Conservation (phyloP, 169 alveolate species). For the Plasmodium vinckei region DNA sequence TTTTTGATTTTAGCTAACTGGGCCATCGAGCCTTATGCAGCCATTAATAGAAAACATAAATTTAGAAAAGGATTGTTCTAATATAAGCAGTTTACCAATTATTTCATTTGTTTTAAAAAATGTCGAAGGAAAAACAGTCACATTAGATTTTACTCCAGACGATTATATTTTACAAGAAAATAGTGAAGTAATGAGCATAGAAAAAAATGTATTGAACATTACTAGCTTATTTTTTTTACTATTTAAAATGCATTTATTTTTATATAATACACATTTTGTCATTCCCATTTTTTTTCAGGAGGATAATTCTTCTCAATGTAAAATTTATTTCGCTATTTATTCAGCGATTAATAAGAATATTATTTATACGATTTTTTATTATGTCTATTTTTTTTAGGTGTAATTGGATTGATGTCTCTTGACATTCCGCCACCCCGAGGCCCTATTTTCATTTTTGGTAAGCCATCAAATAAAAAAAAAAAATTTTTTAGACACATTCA, state of each 20-base stretch:
- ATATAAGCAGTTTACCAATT: slow-evolving; percentile 82
- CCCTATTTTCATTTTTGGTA: slow-evolving; percentile 88
- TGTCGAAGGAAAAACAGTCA: slow-evolving; percentile 79
- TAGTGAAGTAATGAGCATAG: slow-evolving; percentile 39
- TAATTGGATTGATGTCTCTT: slow-evolving; percentile 85
- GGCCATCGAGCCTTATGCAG: slow-evolving; percentile 86
- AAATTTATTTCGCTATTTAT: background rate
- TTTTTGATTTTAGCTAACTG: slow-evolving; percentile 82
- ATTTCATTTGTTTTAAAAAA: slow-evolving; percentile 84
- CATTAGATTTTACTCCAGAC: slow-evolving; percentile 80
- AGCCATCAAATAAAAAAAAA: background rate
- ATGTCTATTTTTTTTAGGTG: slow-evolving; percentile 58
- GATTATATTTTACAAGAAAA: slow-evolving; percentile 81
- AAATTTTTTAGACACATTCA: background rate
- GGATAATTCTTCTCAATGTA: slow-evolving; percentile 65
- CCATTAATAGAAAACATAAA: slow-evolving; percentile 83
- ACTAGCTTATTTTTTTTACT: background rate
- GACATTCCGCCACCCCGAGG: slow-evolving; percentile 89
- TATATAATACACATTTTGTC: slow-evolving; percentile 13
- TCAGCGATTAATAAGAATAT: background rate
- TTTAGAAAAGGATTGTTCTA: slow-evolving; percentile 86
- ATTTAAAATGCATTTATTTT: slow-evolving; percentile 3
- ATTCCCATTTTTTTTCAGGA: slow-evolving; percentile 13
- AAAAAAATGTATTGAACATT: background rate
- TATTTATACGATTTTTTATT: background rate